These are phyloP conservation scores for Protostelium mycophagum DNA, from an alignment of 78 protist genomes.

Conservation along the genomic window DNA sequence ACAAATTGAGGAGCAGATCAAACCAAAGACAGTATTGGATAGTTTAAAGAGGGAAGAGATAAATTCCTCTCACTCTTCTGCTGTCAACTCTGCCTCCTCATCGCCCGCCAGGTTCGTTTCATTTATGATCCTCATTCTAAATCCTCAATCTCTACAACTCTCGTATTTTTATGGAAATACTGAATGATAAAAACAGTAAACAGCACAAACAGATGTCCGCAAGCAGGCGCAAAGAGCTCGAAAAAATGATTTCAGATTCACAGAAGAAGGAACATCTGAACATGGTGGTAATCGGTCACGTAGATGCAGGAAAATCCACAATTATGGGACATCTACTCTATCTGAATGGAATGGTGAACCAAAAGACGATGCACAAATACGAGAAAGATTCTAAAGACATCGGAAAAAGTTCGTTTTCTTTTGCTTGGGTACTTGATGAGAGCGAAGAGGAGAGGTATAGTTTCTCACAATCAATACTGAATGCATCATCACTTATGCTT, in stretches of 20 bases:
- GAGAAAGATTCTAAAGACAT: constrained; percentile 75
- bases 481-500: background rate
- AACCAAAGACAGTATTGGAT: background rate
- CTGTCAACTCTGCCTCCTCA: background rate
- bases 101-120: background rate
- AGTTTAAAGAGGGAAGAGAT: background rate
- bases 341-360: constrained; percentile 55
- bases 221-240: constrained; percentile 46
- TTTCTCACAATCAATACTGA: background rate
- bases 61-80: background rate
- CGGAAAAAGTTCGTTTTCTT: constrained; percentile 93
- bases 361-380: constrained; percentile 70
- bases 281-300: constrained; percentile 84
- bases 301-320: constrained; percentile 90
- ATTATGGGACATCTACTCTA: constrained; percentile 90
- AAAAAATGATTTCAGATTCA: constrained; percentile 21
- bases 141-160: too few species aligned
- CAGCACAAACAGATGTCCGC: background rate
- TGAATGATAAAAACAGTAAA: background rate
- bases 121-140: background rate
- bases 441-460: constrained; percentile 57
- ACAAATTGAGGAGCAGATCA: background rate
- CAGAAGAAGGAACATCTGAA: constrained; percentile 49
- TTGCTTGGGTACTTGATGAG: constrained; percentile 97
- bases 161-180: too few species aligned